Base-by-base conservation (phyloP, 139 green algal species). In the Zygnema circumcarinatum region DNA sequence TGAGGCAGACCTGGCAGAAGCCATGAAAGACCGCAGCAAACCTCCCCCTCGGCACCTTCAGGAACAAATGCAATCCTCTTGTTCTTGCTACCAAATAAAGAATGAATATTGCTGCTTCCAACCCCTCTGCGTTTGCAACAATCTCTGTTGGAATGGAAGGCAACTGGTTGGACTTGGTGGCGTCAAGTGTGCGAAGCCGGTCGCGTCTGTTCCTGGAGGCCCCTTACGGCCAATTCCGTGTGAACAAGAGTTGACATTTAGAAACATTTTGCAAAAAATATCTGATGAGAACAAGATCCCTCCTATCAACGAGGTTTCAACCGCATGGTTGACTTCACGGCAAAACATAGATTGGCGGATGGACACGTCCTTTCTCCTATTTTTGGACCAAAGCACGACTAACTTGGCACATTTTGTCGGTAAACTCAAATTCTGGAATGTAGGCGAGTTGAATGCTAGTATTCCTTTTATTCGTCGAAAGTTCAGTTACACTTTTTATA, bases 41-140 rank as follows among this genome's bases (percentile, higher is more conserved):
- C 7, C 7, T 16, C 7, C 7, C 47, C 7, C 7, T 25, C 16
- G 16, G 7, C 16, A 7, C 7, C 16, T 62, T 16, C 47, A 25
- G 47, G 47, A 62, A 7, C 7, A 16, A 25, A 25, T 62, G 47
- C 16, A 7, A 62, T 62, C 47, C 47, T 25, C 7, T 16, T 81
- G 74, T 53, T 81, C 74, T n/a, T 81, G 74, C n/a, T 81, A 81
- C 74, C 32, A 81, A 47, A 81, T 81, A n/a, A 47, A 53, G 39
- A 81, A 81, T 31, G 47, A 81, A n/a, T 81, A 81, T 31, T 81
- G 74, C 74, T 81, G 74, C 33, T 81, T 31, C n/a, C 74, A 81
- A 53, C 42, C 42, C 32, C 74, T 81, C 74, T 81, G 74, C 33
- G n/a, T 81, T 2, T 81, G 74, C 33, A 29, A 2, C 3, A 47